Conservation (phyloP, 257 asterid genomes). For the Perilla frutescens region DNA sequence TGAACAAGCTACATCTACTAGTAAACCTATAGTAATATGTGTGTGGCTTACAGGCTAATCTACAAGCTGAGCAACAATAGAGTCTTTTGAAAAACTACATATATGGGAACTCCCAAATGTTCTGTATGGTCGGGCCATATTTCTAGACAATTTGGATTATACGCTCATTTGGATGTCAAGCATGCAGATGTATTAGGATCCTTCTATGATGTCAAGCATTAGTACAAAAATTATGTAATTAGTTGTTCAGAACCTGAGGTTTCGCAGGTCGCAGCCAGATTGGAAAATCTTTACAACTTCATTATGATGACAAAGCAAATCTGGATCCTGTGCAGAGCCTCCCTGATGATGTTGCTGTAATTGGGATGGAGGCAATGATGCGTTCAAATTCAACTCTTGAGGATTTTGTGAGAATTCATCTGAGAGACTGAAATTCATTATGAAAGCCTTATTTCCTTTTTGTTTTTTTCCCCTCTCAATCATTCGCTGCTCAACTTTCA, state of each 20-base stretch:
- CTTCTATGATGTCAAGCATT: not conserved
- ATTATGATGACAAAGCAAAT: constrained; percentile 41
- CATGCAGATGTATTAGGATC: not conserved
- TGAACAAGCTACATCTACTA: no score
- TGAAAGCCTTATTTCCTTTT: not conserved
- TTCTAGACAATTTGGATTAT: not conserved
- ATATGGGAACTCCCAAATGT: not conserved
- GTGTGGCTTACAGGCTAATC: no score
- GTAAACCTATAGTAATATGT: no score
- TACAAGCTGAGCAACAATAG: not conserved
- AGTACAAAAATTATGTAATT: not conserved
- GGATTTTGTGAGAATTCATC: constrained; percentile 81
- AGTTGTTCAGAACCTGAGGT: constrained; percentile 33
- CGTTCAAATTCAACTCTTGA: constrained; percentile 92
- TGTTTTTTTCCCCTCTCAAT: not conserved
- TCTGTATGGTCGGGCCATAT: not conserved
- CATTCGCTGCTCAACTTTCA: not conserved
- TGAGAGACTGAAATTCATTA: constrained; percentile 5
- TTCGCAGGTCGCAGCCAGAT: constrained; percentile 54
- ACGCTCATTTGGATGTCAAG: constrained; percentile 11
- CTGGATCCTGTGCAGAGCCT: constrained; percentile 31
- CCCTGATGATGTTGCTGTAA: constrained; percentile 50
- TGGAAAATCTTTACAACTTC: constrained; percentile 36
- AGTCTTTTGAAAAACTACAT: not conserved
- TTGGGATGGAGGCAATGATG: constrained; percentile 78